Base-by-base conservation (phyloP, 2,329 filamentous ascomycete genomes). In the Lecanicillium sp. region DNA sequence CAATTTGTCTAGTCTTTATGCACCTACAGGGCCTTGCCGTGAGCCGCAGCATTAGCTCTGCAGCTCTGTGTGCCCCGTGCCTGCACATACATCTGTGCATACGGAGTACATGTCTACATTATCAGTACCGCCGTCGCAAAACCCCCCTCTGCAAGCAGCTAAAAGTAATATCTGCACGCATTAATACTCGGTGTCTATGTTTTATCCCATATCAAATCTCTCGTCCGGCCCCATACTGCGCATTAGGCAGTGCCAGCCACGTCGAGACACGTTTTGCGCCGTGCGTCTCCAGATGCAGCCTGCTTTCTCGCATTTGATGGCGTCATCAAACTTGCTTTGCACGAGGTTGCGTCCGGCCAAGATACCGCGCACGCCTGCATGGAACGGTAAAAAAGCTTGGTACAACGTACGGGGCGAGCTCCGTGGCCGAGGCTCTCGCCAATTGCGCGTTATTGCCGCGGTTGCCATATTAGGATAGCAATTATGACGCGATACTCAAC, bases 1-100 rank as follows among this genome's bases (percentile, higher is more conserved):
- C n/a, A 46, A 39, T 46, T 12, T 39, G 35, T 32, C 12, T 46
- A 46, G 44, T 26, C 15, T 20, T 9, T 24, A 19, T 46, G 24
- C 35, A 32, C 23, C 26, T 46, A 20, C 26, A 46, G 44, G 35
- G 20, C 35, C 26, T 39, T 46, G 44, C 44, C 44, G 44, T 46
- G 44, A 46, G 35, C 44, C 35, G 44, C 35, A 46, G 43, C 19
- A 39, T 46, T 46, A 39, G 35, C 44, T 37, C 17, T 24, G 19
- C 24, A 39, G 20, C 32, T 20, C 26, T 30, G 33, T n/a, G n/a
- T n/a, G n/a, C n/a, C n/a, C n/a, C 26, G 44, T 46, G 39, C 44
- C 44, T 39, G 44, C 44, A 39, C 44, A 36, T 20, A 44, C 15
- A 27, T 20, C n/a, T n/a, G n/a, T n/a, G n/a, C n/a, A 24, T 23